Base-by-base conservation (phyloP, 495 filamentous ascomycete genomes). In the Eremomyces bilateralis region DNA sequence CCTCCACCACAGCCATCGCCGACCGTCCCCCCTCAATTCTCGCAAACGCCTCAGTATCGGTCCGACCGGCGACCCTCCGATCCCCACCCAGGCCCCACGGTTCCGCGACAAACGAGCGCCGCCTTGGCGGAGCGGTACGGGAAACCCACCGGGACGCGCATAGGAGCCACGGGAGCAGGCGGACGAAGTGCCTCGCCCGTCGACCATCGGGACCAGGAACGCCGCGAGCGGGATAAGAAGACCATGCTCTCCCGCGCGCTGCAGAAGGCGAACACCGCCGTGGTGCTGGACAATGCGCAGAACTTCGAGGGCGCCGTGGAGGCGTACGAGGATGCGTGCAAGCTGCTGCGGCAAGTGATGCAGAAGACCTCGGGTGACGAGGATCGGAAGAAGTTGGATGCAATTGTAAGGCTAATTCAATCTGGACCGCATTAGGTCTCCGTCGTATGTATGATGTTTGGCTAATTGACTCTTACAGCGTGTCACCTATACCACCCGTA, bases 261-360 rank as follows among this genome's bases (percentile, higher is more conserved):
- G 28, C 73, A 90, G 45, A 93, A 93, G 54, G 88, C 88, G 24
- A 92, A 94, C 44, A 88, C 80, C 16, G 88, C 88, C 4, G 88
- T 97, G 12, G 64, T 90, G 36, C 68, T 95, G 20, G 88, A 97
- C 52, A 90, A 92, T 59, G 82, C 80, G 3, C 77, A 84, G 45
- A 92, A 94, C 51, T 77, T 84, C 43, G 81, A 88, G 50, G 83
- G 83, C 17, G 88, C 88, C 20, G 76, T 88, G 59, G 69, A 80
- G 45, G 83, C 88, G 17, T 97, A 97, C 49, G 63, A 62, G 13
- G 90, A 95, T 56, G 84, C 85, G 3, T 92, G 90, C 45, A 60
- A 65, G 16, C 56, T 95, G 42, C 58, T 97, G 18, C 73, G 81
- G 43, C 65, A 81, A 42, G 84, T 94, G n/a, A 77, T 95, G 68